Conservation (phyloP, 2,329 filamentous ascomycete species). For the Cryphonectria radicalis region DNA sequence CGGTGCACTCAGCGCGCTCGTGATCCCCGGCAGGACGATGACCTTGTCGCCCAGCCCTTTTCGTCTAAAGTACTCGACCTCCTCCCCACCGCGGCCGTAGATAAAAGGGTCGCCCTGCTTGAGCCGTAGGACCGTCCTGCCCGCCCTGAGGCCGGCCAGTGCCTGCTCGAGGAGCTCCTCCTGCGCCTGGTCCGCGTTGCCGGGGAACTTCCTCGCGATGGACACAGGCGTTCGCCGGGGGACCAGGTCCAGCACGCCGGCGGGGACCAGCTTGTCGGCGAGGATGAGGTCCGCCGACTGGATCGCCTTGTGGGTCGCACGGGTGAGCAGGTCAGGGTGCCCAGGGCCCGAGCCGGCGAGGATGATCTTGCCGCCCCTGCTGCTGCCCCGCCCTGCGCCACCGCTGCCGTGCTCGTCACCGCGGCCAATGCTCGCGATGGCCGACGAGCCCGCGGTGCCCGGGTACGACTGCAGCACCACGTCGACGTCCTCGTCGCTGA, state of each 20-base stretch:
- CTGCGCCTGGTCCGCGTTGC: conserved; percentile 92
- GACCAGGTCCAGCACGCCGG: conserved; percentile 84
- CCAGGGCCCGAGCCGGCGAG: conserved; percentile 92
- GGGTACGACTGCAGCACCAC: conserved; percentile 75
- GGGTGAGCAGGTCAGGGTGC: conserved; percentile 88
- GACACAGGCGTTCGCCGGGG: conserved; percentile 86
- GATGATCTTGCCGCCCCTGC: conserved; percentile 69
- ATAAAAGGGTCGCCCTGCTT: conserved; percentile 98
- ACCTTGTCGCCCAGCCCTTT: conserved; percentile 69
- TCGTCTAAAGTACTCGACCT: conserved; percentile 79
- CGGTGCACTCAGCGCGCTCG: conserved; percentile 83
- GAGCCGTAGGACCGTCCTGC: conserved; percentile 81
- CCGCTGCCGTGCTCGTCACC: background rate
- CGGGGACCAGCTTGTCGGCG: conserved; percentile 84
- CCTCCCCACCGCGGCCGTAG: conserved; percentile 93
- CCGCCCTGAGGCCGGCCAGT: conserved; percentile 65
- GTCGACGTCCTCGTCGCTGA: conserved; percentile 80
- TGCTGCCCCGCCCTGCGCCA: conserved; percentile 23
- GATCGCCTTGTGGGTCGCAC: conserved; percentile 78
- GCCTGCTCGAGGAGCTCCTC: conserved; percentile 84
- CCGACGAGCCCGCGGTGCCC: conserved; percentile 25
- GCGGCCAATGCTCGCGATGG: conserved; percentile 27
- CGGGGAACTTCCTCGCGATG: conserved; percentile 96
- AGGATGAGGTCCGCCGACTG: conserved; percentile 76
- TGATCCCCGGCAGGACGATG: conserved; percentile 85